Percentiles rank a stretch among this genome's conserved stretches.
Conservation (phyloP, 257 asterid genomes). For the Ilex aquifolium region DNA sequence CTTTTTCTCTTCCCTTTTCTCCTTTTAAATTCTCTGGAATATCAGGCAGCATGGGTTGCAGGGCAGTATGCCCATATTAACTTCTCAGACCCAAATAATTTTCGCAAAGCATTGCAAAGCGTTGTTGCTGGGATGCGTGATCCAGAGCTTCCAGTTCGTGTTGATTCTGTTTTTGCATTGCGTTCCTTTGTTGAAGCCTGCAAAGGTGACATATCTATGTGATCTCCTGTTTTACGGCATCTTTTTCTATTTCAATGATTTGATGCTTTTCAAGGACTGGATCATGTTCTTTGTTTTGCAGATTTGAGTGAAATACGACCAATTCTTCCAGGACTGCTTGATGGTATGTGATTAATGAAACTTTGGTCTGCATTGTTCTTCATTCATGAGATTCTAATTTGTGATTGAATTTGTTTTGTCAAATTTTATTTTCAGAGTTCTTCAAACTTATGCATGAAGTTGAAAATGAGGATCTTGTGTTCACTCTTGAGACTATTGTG, state of each 20-base stretch:
- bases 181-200: slow-evolving; percentile 97
- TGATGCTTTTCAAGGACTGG: slow-evolving; percentile 10
- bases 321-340: slow-evolving; percentile 88
- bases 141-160: slow-evolving; percentile 96
- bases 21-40: slow-evolving; percentile 13
- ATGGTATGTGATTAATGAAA: slow-evolving; percentile 47
- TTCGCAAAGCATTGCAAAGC: slow-evolving; percentile 76
- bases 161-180: slow-evolving; percentile 93
- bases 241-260: slow-evolving; percentile 1
- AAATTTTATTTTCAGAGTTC: slow-evolving; percentile 51
- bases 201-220: slow-evolving; percentile 44
- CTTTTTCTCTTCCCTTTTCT: not conserved
- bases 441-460: slow-evolving; percentile 96
- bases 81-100: slow-evolving; percentile 79
- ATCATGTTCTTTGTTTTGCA: slow-evolving; percentile 19
- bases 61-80: slow-evolving; percentile 93
- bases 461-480: slow-evolving; percentile 99
- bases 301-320: slow-evolving; percentile 90
- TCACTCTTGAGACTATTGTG: slow-evolving; percentile 93
- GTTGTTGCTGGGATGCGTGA: slow-evolving; percentile 99
- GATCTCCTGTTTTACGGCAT: slow-evolving; percentile 4
- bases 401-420: slow-evolving; percentile 4
- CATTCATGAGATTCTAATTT: slow-evolving; percentile 2
- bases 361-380: slow-evolving; percentile 1
- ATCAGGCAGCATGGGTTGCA: slow-evolving; percentile 99